These are phyloP conservation scores for Harringtonia lauricola DNA, from an alignment of 2,329 filamentous ascomycete species.

Conservation along the genomic window DNA sequence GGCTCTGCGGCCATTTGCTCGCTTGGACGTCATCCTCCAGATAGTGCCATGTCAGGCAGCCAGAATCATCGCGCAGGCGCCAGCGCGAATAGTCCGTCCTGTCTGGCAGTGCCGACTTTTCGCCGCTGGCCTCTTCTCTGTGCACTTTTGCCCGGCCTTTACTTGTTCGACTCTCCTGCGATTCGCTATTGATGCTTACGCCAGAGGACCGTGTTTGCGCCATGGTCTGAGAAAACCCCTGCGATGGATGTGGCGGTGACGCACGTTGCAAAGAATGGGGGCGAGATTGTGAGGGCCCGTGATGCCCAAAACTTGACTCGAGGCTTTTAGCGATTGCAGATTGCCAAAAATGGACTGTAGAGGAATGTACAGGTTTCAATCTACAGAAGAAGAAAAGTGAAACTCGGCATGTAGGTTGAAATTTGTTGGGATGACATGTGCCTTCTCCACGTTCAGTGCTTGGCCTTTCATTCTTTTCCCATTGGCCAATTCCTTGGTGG, in stretches of 20 bases:
- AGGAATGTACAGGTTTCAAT: too few relatives aligned
- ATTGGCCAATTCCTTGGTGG: neutral
- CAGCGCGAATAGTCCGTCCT: slow-evolving; percentile 74
- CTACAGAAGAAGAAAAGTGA: too few relatives aligned
- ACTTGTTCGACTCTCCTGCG: slow-evolving; percentile 15
- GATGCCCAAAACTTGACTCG: too few relatives aligned
- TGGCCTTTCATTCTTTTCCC: neutral
- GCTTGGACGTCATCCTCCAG: slow-evolving; percentile 60
- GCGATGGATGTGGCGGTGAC: too few relatives aligned
- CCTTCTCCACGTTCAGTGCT: too few relatives aligned
- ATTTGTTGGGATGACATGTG: too few relatives aligned
- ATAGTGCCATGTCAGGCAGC: slow-evolving; percentile 91
- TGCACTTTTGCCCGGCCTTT: slow-evolving; percentile 28
- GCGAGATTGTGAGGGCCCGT: too few relatives aligned
- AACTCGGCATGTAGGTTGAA: neutral
- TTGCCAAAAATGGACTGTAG: too few relatives aligned
- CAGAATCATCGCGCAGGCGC: slow-evolving; percentile 73
- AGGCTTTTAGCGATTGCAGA: too few relatives aligned
- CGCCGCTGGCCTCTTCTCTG: slow-evolving; percentile 11
- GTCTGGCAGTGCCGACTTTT: slow-evolving; percentile 13
- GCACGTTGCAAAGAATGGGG: too few relatives aligned
- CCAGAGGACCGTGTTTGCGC: slow-evolving; percentile 19
- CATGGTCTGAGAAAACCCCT: slow-evolving; percentile 1
- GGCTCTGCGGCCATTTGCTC: slow-evolving; percentile 72
- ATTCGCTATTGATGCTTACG: slow-evolving; percentile 7